Evolutionary conservation across 2,329 filamentous ascomycete genomes (phyloP), one percentile per base, ranked within the genome.

Genomic region (Colletotrichum filicis): DNA sequence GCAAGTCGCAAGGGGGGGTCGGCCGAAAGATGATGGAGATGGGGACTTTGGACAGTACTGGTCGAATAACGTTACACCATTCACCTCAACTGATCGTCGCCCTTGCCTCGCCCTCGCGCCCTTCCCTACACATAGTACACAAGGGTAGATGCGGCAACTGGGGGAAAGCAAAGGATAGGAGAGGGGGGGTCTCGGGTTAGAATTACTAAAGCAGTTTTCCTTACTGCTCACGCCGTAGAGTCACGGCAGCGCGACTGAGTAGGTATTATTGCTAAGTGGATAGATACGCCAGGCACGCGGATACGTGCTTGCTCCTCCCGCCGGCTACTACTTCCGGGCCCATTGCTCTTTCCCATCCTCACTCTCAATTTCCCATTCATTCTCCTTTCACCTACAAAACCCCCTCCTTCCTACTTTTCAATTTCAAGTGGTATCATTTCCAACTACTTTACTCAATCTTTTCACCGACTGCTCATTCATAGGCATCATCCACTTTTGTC

Each of bases 111-210:
- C 19, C 37, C 42, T 49, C 19, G 42, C 19, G 42, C 42, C 42
- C 19, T 49, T 49, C 7, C 42, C 42, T 49, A 14, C 42, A 42
- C 52, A 37, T 49, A 66, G 70, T 49, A 14, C 42, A 42, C 52
- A 37, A 60, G 70, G 70, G 53, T 70, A 70, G 53, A 53, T 70
- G 55, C 70, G 70, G 70, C 70, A 58, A 32, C 46, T n/a, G 66
- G 24, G 26, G 49, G 11, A 49, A 32, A 12, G 26, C 12, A 11
- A 52, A 61, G 24, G 49, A 19, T 26, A 56, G 32, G 26, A 11
- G 24, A 16, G 4, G 58, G 56, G 42, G 55, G 26, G 55, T 52
- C 35, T 24, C 24, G 56, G 28, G 22, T 14, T 46, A 49, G 66
- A 53, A 61, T 42, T 60, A 63, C 57, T 56, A 42, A 49, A 63